These are phyloP conservation scores for Lactarius pseudohatsudake DNA, from an alignment of 768 basidiomycete genomes.

Conservation along the genomic window DNA sequence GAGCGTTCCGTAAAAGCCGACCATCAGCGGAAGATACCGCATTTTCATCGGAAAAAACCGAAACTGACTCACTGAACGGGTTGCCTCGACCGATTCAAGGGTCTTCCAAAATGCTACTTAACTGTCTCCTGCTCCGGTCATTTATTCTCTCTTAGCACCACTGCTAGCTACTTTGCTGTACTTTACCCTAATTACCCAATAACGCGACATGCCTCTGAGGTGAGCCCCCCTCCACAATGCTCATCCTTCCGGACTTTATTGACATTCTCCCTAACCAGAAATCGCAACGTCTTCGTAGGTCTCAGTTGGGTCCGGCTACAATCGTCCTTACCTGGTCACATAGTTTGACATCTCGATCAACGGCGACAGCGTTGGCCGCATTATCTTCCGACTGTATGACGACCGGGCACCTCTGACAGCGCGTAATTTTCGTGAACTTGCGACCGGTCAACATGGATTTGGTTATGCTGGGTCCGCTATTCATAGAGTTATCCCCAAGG, in stretches of 20 bases:
- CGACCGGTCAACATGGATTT: slow-evolving; percentile 49
- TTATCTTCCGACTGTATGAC: slow-evolving; percentile 59
- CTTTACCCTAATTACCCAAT: not conserved
- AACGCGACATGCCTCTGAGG: slow-evolving; percentile 8
- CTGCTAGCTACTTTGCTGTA: not conserved
- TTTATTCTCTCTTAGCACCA: not conserved
- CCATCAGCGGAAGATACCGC: slow-evolving; percentile 15
- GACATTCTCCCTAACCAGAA: not conserved
- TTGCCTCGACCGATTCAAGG: slow-evolving; percentile 9
- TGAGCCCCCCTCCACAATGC: not conserved
- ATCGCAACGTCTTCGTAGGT: slow-evolving; percentile 24
- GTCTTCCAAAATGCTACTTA: slow-evolving; percentile 20
- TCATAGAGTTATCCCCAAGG: slow-evolving; percentile 66
- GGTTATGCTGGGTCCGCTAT: slow-evolving; percentile 50
- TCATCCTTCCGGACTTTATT: not conserved
- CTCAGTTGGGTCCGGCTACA: not conserved
- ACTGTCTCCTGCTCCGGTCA: slow-evolving; percentile 18
- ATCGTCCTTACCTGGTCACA: not conserved
- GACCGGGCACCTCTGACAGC: slow-evolving; percentile 48
- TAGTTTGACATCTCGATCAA: slow-evolving; percentile 39
- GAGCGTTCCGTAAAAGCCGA: slow-evolving; percentile 28
- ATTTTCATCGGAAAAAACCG: slow-evolving; percentile 13
- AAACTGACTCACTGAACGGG: slow-evolving; percentile 9
- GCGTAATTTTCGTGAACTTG: slow-evolving; percentile 57
- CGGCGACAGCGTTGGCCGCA: slow-evolving; percentile 36